These are phyloP conservation scores for Meyerozyma sp. DNA, from an alignment of 1,139 yeast species.

Conservation along the genomic window DNA sequence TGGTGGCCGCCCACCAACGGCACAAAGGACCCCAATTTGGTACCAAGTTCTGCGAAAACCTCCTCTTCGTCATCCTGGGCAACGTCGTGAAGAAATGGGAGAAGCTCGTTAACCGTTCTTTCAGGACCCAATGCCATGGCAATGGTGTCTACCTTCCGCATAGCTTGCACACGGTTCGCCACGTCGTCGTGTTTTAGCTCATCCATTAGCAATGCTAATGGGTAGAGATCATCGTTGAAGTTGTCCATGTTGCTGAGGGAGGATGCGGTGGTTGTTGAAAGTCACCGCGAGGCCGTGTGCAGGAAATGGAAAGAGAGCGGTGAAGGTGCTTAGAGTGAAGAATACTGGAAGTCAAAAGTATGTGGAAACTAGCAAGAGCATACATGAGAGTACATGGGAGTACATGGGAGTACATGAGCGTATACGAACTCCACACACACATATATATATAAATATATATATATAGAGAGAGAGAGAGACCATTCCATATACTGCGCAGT, in stretches of 20 bases:
- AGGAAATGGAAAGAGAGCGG: no score
- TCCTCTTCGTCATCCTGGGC: slow-evolving; percentile 98
- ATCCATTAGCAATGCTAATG: slow-evolving; percentile 93
- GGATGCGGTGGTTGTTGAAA: slow-evolving; percentile 2
- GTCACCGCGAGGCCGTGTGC: neutral
- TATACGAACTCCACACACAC: no score
- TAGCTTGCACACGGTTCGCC: slow-evolving; percentile 87
- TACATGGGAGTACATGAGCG: no score
- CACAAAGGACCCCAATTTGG: slow-evolving; percentile 80
- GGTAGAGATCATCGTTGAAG: slow-evolving; percentile 69
- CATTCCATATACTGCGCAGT: no score
- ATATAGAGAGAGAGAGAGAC: no score
- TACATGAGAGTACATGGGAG: no score
- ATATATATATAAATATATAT: no score
- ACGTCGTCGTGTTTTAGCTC: slow-evolving; percentile 94
- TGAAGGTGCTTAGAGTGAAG: no score
- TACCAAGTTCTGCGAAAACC: slow-evolving; percentile 89
- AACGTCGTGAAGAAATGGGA: slow-evolving; percentile 82
- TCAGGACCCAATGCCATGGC: slow-evolving; percentile 95
- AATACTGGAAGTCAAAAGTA: no score
- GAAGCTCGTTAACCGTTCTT: slow-evolving; percentile 80
- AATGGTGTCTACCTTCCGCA: slow-evolving; percentile 90
- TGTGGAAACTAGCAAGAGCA: no score
- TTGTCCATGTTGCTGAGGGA: slow-evolving; percentile 25
- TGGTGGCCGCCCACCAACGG: slow-evolving; percentile 84